Base-by-base conservation (phyloP, 2,329 filamentous ascomycete genomes). In the Rhynchosporium graminicola region DNA sequence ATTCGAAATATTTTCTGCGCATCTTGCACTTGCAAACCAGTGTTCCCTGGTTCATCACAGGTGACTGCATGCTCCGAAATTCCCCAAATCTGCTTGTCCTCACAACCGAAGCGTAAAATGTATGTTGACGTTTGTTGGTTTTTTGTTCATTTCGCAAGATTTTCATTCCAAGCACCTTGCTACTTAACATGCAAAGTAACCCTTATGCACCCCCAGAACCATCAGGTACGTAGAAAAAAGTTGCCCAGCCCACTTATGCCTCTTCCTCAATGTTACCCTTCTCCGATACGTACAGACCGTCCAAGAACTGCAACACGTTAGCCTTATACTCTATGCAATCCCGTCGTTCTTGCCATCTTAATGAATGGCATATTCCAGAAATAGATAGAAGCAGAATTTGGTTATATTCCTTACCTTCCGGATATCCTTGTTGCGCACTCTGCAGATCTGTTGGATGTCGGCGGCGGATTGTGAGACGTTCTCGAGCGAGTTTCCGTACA, bases 371-470 rank as follows among this genome's bases (percentile, higher is more conserved):
- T 8, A 52, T 29, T 36, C 10, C 31, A 36, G 29, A 43, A 20
- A 28, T 2, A 8, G 47, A 5, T 42, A 46, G n/a, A 42, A 12
- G 5, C 40, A 20, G 40, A 7, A 40, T 45, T 20, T 28, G n/a
- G 8, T 31, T 6, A 36, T 47, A 46, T 38, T 61, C 63, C 81
- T 72, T 77, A 92, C 90, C 90, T 97, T 97, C 85, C 96, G 92
- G 86, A 99, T 99, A 97, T 99, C 95, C 92, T 99, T 99, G 91
- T 99, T 99, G 81, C 92, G 89, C 82, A 99, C 95, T 83, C 88
- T 88, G 92, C 95, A 99, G 83, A 95, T 93, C 83, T 99, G 95
- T 87, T 99, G 95, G 80, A 99, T 97, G 80, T 99, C 95, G 82
- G 95, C 95, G 73, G 95, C 95, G 78, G 89, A 92, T 85, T 99